These are phyloP conservation scores for Lojkania enalia DNA, from an alignment of 2,329 filamentous ascomycete genomes.

Conservation along the genomic window DNA sequence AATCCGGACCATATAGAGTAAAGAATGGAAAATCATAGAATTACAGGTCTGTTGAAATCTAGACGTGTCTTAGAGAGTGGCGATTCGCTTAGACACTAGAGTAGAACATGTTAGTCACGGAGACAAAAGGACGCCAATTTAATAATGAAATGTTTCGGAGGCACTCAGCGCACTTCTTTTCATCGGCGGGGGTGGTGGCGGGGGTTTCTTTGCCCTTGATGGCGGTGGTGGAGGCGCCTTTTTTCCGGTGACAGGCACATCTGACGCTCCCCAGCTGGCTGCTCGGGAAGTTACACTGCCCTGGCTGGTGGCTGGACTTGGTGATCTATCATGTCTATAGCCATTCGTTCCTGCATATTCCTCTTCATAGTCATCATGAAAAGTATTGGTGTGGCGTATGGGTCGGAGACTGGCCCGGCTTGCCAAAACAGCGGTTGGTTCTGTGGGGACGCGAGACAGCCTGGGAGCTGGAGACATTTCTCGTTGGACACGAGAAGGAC, in stretches of 20 bases:
- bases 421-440: constrained; percentile 55
- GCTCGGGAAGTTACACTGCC: constrained; percentile 56
- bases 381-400: constrained; percentile 40
- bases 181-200: constrained; percentile 65
- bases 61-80: constrained; percentile 1
- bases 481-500: constrained; percentile 54
- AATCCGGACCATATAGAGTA: no score
- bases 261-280: constrained; percentile 53
- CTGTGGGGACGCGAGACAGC: constrained; percentile 58
- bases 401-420: constrained; percentile 53
- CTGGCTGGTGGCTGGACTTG: constrained; percentile 55
- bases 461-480: constrained; percentile 57
- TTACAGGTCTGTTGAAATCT: background rate
- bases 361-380: constrained; percentile 44
- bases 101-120: constrained; percentile 1
- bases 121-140: constrained; percentile 6
- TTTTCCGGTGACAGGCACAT: constrained; percentile 42
- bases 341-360: constrained; percentile 34
- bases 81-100: constrained; percentile 10
- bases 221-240: constrained; percentile 64
- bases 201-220: constrained; percentile 66
- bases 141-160: constrained; percentile 43
- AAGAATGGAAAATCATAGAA: no score
- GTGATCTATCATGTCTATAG: constrained; percentile 51
- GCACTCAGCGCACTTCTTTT: constrained; percentile 59